Evolutionary conservation across 2,329 filamentous ascomycete species (phyloP).

Genomic region (Diplodia seriata): DNA sequence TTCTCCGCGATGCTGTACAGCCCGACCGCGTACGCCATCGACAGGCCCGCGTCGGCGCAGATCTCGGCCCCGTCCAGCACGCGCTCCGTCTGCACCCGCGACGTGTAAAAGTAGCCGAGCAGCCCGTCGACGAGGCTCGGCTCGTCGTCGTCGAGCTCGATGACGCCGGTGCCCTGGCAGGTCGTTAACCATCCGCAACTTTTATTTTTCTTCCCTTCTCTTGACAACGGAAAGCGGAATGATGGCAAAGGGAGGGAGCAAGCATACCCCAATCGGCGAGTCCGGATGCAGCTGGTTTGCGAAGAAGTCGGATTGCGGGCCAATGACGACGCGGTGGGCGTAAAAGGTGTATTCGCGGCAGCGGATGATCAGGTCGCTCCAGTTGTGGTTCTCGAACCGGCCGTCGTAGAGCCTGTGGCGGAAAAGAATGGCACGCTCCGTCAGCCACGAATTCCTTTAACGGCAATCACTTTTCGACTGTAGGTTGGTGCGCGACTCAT

Average conservation of each 20-base stretch:
- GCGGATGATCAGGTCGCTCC: constrained; percentile 1
- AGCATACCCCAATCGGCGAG: not conserved
- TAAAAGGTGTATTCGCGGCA: constrained; percentile 7
- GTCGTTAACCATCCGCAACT: not conserved
- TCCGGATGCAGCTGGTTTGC: constrained; percentile 1
- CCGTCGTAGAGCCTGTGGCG: not conserved
- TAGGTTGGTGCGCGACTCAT: not conserved
- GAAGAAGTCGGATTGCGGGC: constrained; percentile 16
- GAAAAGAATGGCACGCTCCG: not conserved
- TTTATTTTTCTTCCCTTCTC: not conserved
- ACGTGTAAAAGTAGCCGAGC: constrained; percentile 28
- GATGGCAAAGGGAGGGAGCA: not conserved
- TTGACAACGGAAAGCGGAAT: not conserved
- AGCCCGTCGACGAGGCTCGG: constrained; percentile 23
- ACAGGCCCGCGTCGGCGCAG: not conserved
- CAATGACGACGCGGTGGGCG: constrained; percentile 2
- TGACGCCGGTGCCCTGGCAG: constrained; percentile 16
- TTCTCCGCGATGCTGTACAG: constrained; percentile 22
- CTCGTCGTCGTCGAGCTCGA: constrained; percentile 17
- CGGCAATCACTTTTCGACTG: too few species aligned
- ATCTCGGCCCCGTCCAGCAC: not conserved
- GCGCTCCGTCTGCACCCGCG: not conserved
- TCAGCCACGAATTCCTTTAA: not conserved
- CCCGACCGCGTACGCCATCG: constrained; percentile 6
- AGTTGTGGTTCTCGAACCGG: constrained; percentile 4